A percentile compares a stretch with the other conserved stretches of the same genome.
phyloP scores from a whole-genome alignment of 768 basidiomycete species.

The Daedaleopsis sinensis region DNA sequence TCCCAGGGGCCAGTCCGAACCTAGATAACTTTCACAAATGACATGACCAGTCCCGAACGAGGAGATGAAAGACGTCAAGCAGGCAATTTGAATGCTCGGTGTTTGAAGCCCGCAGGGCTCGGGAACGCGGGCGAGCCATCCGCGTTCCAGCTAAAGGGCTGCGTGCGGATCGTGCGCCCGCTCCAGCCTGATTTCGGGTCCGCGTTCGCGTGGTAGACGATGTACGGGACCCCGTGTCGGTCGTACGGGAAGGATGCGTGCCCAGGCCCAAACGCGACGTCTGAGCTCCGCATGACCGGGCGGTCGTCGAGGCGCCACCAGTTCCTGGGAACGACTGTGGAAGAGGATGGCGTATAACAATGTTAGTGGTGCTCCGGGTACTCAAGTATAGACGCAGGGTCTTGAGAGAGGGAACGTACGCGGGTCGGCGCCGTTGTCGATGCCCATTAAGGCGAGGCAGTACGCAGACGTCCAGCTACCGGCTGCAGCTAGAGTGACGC shows the following conservation, averaged over 20 bases:
- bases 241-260: slow-evolving; percentile 5
- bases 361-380: too few species aligned
- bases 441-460: slow-evolving; percentile 2
- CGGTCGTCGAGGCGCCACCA: slow-evolving; percentile 6
- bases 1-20: too few species aligned
- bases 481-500: not conserved
- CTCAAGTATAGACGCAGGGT: too few species aligned
- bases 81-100: not conserved
- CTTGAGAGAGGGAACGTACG: slow-evolving; percentile 1
- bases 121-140: not conserved
- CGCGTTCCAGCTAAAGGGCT: slow-evolving; percentile 1
- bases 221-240: not conserved
- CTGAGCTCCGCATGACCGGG: not conserved
- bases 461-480: not conserved
- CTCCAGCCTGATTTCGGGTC: not conserved
- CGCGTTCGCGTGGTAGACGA: slow-evolving; percentile 1
- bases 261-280: slow-evolving; percentile 3
- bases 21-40: too few species aligned
- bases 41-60: too few species aligned
- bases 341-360: too few species aligned
- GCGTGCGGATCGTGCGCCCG: slow-evolving; percentile 1
- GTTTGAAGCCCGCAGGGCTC: not conserved
- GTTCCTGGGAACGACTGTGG: not conserved
- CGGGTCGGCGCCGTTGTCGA: slow-evolving; percentile 3
- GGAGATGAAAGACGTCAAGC: too few species aligned